Percentiles rank a stretch among this genome's conserved stretches.
phyloP scores from a whole-genome alignment of 2,329 filamentous ascomycete species.

The Microcera coccophila region DNA sequence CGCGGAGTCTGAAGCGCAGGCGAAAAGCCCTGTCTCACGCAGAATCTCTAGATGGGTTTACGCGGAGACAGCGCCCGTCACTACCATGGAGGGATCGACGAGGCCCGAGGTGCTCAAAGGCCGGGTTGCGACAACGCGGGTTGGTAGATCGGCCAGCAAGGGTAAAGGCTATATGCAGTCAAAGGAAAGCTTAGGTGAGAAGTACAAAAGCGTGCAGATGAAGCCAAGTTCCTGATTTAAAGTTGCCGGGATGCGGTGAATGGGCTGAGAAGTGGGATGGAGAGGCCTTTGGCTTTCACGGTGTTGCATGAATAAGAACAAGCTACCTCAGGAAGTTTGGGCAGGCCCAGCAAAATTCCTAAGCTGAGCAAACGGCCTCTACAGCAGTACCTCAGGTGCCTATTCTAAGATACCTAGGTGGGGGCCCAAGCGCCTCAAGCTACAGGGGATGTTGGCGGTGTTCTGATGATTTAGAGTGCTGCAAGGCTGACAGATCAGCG shows the following conservation, averaged over 20 bases:
- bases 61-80: conserved; percentile 11
- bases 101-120: conserved; percentile 4
- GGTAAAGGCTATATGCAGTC: too few relatives aligned
- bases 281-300: background rate
- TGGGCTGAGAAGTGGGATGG: background rate
- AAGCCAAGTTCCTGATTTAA: background rate
- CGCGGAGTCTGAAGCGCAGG: conserved; percentile 12
- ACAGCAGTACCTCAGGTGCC: background rate
- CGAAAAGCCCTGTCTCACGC: conserved; percentile 17
- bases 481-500: conserved; percentile 15
- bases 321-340: background rate
- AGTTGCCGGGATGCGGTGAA: background rate
- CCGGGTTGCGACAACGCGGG: conserved; percentile 5
- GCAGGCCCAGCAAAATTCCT: background rate
- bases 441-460: conserved; percentile 1
- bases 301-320: background rate
- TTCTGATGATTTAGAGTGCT: conserved; percentile 2
- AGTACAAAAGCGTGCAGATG: background rate
- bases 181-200: too few relatives aligned
- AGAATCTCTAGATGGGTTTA: conserved; percentile 16
- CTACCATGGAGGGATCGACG: conserved; percentile 15
- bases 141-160: too few relatives aligned
- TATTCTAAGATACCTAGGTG: background rate
- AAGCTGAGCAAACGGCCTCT: background rate
- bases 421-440: background rate